phyloP scores from a whole-genome alignment of 164 flowering plant species.

The Magnolia officinalis region DNA sequence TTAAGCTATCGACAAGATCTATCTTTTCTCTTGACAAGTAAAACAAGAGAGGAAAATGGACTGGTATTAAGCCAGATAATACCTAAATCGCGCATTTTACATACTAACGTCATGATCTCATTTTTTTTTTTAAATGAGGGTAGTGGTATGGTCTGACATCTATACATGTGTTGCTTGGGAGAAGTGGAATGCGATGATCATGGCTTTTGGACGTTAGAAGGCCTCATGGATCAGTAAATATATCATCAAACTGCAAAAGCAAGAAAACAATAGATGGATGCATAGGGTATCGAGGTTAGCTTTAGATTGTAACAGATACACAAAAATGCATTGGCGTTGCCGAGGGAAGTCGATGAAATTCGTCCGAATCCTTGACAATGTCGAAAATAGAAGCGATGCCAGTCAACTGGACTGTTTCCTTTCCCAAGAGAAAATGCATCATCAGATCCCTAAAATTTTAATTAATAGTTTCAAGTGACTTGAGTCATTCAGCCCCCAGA shows the following conservation, averaged over 20 bases:
- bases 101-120: background rate
- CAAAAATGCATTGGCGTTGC: background rate
- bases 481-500: background rate
- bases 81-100: background rate
- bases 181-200: background rate
- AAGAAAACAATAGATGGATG: background rate
- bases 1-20: background rate
- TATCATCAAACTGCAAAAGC: background rate
- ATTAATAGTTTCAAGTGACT: too few relatives aligned
- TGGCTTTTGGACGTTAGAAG: background rate
- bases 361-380: too few relatives aligned
- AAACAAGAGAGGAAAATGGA: too few relatives aligned
- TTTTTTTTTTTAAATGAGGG: background rate
- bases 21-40: too few relatives aligned
- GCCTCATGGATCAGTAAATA: background rate
- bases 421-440: too few relatives aligned
- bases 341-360: too few relatives aligned
- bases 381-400: too few relatives aligned
- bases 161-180: background rate
- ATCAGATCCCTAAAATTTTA: too few relatives aligned
- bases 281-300: background rate
- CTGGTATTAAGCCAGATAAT: background rate
- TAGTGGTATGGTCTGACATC: constrained; percentile 3
- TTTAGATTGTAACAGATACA: background rate
- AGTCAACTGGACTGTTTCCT: too few relatives aligned